phyloP scores from a whole-genome alignment of 176 grass and related monocot species.

The Stipa capillata region DNA sequence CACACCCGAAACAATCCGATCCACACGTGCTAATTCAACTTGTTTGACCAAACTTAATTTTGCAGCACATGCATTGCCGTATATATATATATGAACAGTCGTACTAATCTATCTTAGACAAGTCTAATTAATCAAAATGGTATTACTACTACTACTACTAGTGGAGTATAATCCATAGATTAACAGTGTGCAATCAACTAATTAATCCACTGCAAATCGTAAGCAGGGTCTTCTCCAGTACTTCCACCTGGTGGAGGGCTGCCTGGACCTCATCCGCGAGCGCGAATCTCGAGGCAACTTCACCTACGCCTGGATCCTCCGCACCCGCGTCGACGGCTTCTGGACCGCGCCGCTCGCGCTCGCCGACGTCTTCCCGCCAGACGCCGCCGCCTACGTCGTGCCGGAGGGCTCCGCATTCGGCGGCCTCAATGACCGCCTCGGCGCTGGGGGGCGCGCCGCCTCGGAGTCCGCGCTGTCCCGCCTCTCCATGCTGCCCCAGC shows the following conservation, averaged over 20 bases:
- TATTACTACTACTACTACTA: no score
- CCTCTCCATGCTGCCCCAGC: conserved; percentile 38
- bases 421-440: conserved; percentile 82
- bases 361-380: background rate
- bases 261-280: conserved; percentile 50
- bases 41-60: no score
- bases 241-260: conserved; percentile 75
- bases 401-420: conserved; percentile 57
- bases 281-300: conserved; percentile 48
- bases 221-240: conserved; percentile 87
- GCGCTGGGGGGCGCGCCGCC: conserved; percentile 28
- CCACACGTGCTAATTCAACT: no score
- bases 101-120: no score
- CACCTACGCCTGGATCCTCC: conserved; percentile 60
- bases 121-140: no score
- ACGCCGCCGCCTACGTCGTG: conserved; percentile 32
- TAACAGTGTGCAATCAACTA: no score
- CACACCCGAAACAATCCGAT: no score
- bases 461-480: conserved; percentile 46
- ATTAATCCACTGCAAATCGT: no score
- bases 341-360: conserved; percentile 37
- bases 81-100: no score
- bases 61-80: no score
- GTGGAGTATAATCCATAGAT: no score
- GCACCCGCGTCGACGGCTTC: conserved; percentile 74